phyloP scores from a whole-genome alignment of 2,329 filamentous ascomycete species.

The Sarocladiaceae sp. region DNA sequence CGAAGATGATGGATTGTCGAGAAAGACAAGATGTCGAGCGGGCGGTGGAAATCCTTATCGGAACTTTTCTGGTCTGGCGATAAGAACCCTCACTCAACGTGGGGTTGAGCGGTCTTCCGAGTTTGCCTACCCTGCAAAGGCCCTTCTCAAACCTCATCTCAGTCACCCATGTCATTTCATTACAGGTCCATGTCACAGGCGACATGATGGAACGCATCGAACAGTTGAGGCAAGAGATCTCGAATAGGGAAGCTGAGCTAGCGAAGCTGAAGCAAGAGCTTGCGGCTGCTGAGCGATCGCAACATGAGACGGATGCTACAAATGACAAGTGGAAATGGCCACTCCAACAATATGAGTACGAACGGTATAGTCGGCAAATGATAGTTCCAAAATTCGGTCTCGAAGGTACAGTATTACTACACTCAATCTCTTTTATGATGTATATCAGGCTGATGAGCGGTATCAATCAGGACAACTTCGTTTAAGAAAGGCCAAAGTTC shows the following conservation, averaged over 20 bases:
- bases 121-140: slow-evolving; percentile 6
- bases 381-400: slow-evolving; percentile 79
- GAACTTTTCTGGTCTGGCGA: background rate
- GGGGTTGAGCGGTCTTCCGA: background rate
- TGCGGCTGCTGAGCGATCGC: slow-evolving; percentile 28
- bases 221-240: slow-evolving; percentile 40
- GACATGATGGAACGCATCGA: slow-evolving; percentile 32
- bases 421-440: no score
- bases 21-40: no score
- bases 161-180: no score
- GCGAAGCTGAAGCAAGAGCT: slow-evolving; percentile 38
- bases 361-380: slow-evolving; percentile 83
- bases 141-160: no score
- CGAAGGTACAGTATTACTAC: slow-evolving; percentile 56
- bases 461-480: slow-evolving; percentile 60
- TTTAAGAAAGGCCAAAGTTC: slow-evolving; percentile 62
- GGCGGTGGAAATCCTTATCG: slow-evolving; percentile 9
- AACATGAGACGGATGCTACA: slow-evolving; percentile 11
- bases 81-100: slow-evolving; percentile 2
- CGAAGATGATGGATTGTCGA: no score
- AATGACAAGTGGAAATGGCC: slow-evolving; percentile 54
- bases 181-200: no score
- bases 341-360: slow-evolving; percentile 66
- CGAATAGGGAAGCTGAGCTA: slow-evolving; percentile 41
- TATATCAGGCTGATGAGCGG: background rate